Percentiles rank a stretch among this genome's conserved stretches.
phyloP scores from a whole-genome alignment of 1,284 basidiomycete species.

The Sporisorium iseilematis-ciliati region DNA sequence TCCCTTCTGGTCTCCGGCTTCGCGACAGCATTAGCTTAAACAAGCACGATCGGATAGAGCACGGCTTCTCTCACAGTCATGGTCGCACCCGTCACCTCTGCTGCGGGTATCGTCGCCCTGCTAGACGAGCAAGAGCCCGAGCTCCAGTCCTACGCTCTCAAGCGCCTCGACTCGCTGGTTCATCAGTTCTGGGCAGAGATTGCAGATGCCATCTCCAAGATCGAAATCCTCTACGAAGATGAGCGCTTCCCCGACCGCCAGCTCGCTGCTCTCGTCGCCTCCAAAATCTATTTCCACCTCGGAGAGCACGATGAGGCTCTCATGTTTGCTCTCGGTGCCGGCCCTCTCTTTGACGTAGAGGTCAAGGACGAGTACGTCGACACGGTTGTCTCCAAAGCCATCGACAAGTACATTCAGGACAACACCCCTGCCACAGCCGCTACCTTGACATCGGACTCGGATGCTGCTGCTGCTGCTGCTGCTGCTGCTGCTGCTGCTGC shows the following conservation, averaged over 20 bases:
- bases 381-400: constrained; percentile 69
- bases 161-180: constrained; percentile 66
- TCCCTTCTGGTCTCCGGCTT: neutral
- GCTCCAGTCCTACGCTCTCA: constrained; percentile 67
- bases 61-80: constrained; percentile 19
- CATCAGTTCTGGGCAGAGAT: constrained; percentile 69
- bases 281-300: constrained; percentile 69
- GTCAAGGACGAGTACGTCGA: constrained; percentile 67
- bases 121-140: constrained; percentile 68
- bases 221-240: constrained; percentile 68
- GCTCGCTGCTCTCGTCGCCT: constrained; percentile 68
- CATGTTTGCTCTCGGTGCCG: constrained; percentile 68
- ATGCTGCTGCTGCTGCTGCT: constrained; percentile 14
- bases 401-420: constrained; percentile 66
- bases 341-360: constrained; percentile 65
- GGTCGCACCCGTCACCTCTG: constrained; percentile 54
- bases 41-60: neutral
- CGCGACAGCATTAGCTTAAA: neutral
- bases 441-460: constrained; percentile 4
- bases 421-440: constrained; percentile 20
- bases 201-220: constrained; percentile 66
- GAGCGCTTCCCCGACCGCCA: constrained; percentile 63
- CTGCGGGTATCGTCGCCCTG: constrained; percentile 66
- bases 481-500: constrained; percentile 18
- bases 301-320: constrained; percentile 69